Evolutionary conservation across 768 basidiomycete species (phyloP).

Genomic region (Lactarius trivialis): DNA sequence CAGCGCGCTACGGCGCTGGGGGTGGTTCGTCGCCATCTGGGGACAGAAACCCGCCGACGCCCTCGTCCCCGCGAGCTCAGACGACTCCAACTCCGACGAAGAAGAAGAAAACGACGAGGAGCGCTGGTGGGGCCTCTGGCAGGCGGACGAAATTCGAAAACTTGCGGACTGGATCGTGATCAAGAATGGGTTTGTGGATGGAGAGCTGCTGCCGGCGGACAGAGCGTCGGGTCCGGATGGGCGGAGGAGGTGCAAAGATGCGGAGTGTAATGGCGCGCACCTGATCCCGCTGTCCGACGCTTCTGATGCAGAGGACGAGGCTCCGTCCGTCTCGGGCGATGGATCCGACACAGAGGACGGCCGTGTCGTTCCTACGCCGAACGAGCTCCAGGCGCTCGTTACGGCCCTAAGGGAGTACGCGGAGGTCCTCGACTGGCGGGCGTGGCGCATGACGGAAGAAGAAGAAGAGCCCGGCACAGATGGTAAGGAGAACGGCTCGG

Average conservation of each 20-base stretch:
- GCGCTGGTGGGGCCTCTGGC: constrained; percentile 74
- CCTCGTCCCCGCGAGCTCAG: constrained; percentile 18
- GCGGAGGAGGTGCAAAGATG: background rate
- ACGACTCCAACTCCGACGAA: constrained; percentile 31
- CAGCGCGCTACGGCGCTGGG: constrained; percentile 52
- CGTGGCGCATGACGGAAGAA: constrained; percentile 33
- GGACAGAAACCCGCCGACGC: constrained; percentile 42
- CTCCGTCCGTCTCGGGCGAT: constrained; percentile 19
- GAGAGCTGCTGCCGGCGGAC: too few relatives aligned
- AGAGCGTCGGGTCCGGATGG: background rate
- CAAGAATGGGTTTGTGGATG: constrained; percentile 36
- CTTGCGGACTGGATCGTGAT: constrained; percentile 59
- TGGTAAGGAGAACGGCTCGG: constrained; percentile 3
- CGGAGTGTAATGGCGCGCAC: background rate
- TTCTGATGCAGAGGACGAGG: constrained; percentile 8
- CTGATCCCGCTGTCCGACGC: constrained; percentile 11
- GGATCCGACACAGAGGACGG: constrained; percentile 22
- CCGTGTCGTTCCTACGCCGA: constrained; percentile 25
- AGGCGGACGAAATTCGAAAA: constrained; percentile 56
- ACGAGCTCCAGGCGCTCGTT: constrained; percentile 42
- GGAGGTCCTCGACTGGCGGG: constrained; percentile 52
- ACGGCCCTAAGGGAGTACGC: constrained; percentile 55
- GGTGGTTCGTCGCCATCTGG: constrained; percentile 74
- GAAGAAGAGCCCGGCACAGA: constrained; percentile 21
- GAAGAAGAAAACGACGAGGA: constrained; percentile 35